Conservation (phyloP, 2,329 filamentous ascomycete genomes). For the Colletotrichum tamarilloi region DNA sequence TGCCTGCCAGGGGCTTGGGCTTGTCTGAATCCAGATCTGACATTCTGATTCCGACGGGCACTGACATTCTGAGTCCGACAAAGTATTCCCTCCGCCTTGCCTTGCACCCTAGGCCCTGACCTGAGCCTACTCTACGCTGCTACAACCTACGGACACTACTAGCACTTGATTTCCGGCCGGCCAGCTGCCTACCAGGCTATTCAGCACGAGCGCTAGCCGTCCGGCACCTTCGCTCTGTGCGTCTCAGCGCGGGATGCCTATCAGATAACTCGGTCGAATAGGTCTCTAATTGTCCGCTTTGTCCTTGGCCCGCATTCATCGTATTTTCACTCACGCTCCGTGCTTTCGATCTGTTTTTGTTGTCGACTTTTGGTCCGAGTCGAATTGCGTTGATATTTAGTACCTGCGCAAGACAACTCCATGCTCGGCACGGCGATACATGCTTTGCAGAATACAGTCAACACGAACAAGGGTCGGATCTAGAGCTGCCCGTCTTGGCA, state of each 20-base stretch:
- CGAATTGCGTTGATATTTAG: background rate
- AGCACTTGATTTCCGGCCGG: background rate
- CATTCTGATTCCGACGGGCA: constrained; percentile 17
- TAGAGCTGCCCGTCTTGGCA: background rate
- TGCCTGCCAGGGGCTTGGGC: background rate
- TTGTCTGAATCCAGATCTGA: constrained; percentile 10
- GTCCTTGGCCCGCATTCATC: constrained; percentile 3
- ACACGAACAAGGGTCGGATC: background rate
- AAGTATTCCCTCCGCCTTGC: background rate
- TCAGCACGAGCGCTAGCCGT: background rate
- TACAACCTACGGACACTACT: background rate
- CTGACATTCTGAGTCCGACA: constrained; percentile 2
- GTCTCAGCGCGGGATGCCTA: background rate
- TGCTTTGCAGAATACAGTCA: background rate
- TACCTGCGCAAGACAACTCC: background rate
- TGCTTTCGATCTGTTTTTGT: background rate
- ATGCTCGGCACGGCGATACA: background rate
- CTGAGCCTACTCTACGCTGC: too few relatives aligned
- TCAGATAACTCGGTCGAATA: constrained; percentile 10
- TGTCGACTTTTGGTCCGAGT: background rate
- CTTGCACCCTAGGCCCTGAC: background rate
- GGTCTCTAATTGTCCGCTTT: constrained; percentile 10
- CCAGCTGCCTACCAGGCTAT: background rate
- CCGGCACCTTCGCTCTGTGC: background rate
- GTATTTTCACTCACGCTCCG: background rate